These are phyloP conservation scores for Actinomortierella wolfii DNA, from an alignment of 371 early-diverging fungal genomes.

Conservation along the genomic window DNA sequence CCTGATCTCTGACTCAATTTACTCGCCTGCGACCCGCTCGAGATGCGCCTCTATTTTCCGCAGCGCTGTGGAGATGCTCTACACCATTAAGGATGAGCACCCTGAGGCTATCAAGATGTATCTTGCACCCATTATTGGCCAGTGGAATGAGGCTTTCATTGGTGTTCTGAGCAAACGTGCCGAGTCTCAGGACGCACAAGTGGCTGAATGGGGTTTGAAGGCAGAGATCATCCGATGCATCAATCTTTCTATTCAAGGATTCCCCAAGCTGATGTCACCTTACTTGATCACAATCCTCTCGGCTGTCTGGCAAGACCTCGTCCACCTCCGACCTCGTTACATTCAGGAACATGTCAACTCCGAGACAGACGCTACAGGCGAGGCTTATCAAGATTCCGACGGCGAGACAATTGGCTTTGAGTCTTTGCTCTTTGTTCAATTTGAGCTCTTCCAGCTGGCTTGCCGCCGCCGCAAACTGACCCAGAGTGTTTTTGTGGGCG, in stretches of 20 bases:
- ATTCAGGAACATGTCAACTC: constrained; percentile 62
- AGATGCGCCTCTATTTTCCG: constrained; percentile 82
- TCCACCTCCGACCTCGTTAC: constrained; percentile 59
- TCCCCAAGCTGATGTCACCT: constrained; percentile 61
- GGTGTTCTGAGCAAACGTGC: constrained; percentile 64
- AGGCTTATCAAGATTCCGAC: constrained; percentile 74
- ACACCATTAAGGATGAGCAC: constrained; percentile 77
- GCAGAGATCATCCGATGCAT: constrained; percentile 69
- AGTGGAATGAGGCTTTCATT: constrained; percentile 80
- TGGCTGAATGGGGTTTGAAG: constrained; percentile 71
- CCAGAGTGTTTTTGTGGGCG: constrained; percentile 48
- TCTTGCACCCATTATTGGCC: constrained; percentile 73
- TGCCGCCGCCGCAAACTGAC: constrained; percentile 56
- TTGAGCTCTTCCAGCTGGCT: constrained; percentile 70
- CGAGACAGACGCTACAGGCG: constrained; percentile 51
- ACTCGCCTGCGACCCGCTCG: constrained; percentile 73
- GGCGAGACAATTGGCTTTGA: constrained; percentile 80
- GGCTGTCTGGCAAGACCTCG: constrained; percentile 71
- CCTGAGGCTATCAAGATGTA: constrained; percentile 70
- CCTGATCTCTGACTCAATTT: constrained; percentile 62
- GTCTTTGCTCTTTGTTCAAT: constrained; percentile 67
- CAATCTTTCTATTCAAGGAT: constrained; percentile 61
- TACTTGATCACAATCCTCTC: constrained; percentile 58
- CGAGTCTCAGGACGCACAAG: constrained; percentile 49
- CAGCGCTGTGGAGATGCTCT: constrained; percentile 83